Evolutionary conservation across 768 basidiomycete species (phyloP), one percentile per base, ranked within the genome.

Genomic region (Rhizopogon salebrosus): DNA sequence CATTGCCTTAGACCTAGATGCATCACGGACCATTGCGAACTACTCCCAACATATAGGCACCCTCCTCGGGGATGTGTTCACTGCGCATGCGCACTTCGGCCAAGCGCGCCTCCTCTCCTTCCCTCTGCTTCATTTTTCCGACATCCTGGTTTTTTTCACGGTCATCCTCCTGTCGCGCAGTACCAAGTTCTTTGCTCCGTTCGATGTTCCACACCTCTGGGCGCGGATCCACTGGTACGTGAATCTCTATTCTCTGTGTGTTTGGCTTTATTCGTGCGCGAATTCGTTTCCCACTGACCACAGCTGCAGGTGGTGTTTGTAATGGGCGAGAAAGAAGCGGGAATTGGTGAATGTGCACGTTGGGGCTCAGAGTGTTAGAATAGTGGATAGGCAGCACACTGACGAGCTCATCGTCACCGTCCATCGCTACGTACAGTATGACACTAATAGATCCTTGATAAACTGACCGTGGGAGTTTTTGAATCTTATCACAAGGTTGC

Each of bases 151-250:
- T 87, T 65, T 84, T 90, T 69, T 90, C 87, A 50, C 76, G 77
- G 64, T 92, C 91, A 59, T 91, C 90, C 49, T 88, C 86, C 46
- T 74, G 64, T 48, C 83, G 78, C 16, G 85, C 88, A 20, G 63
- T 65, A 3, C 89, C 91, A 16, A 89, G 70, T 27, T 82, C 81
- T 62, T 75, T 79, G 14, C 85, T 81, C 54, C 79, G 79, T 51
- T 89, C 87, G n/a, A 64, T 64, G 60, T 87, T 92, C 84, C 87
- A 91, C 14, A 93, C 87, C 57, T 91, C 89, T 16, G 82, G 72
- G 34, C 91, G 83, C 20, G 80, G 80, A 64, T 93, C 91, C n/a
- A 82, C 79, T 4, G 91, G 91, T 11, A 93, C 77, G 65, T 91
- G 89, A 22, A 93, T 75, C 65, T 93, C 91, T 29, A 88, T 65